phyloP scores from a whole-genome alignment of 257 asterid species.

The Nicotiana noctiflora region DNA sequence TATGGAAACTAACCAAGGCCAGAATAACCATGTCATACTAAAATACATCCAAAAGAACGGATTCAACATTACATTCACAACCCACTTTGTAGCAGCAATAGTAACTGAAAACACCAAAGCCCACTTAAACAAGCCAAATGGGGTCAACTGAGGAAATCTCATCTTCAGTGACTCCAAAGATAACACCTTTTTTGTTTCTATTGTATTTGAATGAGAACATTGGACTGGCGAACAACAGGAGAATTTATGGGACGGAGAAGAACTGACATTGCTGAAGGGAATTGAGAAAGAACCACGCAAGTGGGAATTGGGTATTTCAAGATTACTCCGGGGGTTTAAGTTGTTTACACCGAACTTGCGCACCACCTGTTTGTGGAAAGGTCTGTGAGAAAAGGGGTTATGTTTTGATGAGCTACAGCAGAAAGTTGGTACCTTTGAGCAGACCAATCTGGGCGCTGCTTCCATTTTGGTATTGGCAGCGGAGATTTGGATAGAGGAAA shows the following conservation, averaged over 20 bases:
- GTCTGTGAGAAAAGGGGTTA: conserved; percentile 33
- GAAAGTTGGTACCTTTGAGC: conserved; percentile 49
- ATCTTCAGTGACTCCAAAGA: conserved; percentile 46
- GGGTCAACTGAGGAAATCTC: conserved; percentile 45
- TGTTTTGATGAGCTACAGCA: conserved; percentile 7
- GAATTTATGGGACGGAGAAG: not conserved
- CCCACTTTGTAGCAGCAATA: conserved; percentile 61
- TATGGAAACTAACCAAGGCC: conserved; percentile 84
- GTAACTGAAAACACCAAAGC: conserved; percentile 39
- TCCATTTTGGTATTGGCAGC: conserved; percentile 30
- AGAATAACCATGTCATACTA: conserved; percentile 88
- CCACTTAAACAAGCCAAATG: conserved; percentile 60
- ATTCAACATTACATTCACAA: conserved; percentile 31
- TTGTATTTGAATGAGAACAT: conserved; percentile 32
- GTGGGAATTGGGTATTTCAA: conserved; percentile 14
- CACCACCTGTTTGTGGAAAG: conserved; percentile 41
- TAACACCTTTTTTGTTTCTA: conserved; percentile 21
- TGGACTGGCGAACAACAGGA: not conserved
- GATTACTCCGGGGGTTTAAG: not conserved
- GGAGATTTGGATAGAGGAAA: not conserved
- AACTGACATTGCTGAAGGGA: not conserved
- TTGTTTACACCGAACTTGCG: conserved; percentile 25
- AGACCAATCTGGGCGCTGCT: conserved; percentile 33
- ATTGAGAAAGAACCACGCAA: conserved; percentile 6
- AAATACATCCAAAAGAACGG: conserved; percentile 96